Conservation (phyloP, 78 protist species). For the Blattamonas nauphoetae region DNA sequence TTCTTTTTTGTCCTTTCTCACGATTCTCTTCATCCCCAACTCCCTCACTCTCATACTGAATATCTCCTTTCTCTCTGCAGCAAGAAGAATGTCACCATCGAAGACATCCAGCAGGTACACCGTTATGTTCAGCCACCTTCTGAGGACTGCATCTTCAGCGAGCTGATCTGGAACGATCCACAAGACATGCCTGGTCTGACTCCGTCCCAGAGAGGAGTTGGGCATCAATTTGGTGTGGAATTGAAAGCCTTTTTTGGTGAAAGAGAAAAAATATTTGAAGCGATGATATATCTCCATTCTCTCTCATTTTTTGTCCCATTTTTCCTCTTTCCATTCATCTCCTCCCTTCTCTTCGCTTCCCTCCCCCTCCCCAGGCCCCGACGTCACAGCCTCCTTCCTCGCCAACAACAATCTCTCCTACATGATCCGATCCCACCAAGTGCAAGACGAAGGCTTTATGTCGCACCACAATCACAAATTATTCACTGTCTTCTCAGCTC, state of each 20-base stretch:
- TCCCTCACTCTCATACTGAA: neutral
- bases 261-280: neutral
- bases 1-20: neutral
- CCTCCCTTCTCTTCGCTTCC: neutral
- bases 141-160: slow-evolving; percentile 1
- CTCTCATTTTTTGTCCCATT: slow-evolving; percentile 23
- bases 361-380: neutral
- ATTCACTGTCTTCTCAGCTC: slow-evolving; percentile 32
- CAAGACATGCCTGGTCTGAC: neutral
- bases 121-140: neutral
- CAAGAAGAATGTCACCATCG: too few relatives aligned
- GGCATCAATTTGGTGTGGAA: neutral
- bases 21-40: neutral
- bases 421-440: slow-evolving; percentile 25
- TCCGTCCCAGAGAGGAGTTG: slow-evolving; percentile 4
- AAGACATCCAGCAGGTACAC: neutral
- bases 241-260: neutral
- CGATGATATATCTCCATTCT: neutral
- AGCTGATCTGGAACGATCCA: slow-evolving; percentile 21
- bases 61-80: too few relatives aligned
- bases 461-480: neutral
- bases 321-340: neutral
- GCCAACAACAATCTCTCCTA: neutral
- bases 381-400: neutral
- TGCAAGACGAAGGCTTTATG: slow-evolving; percentile 20